These are phyloP conservation scores for Odontarrhena argentea DNA, from an alignment of 345 rosid species.

Conservation along the genomic window DNA sequence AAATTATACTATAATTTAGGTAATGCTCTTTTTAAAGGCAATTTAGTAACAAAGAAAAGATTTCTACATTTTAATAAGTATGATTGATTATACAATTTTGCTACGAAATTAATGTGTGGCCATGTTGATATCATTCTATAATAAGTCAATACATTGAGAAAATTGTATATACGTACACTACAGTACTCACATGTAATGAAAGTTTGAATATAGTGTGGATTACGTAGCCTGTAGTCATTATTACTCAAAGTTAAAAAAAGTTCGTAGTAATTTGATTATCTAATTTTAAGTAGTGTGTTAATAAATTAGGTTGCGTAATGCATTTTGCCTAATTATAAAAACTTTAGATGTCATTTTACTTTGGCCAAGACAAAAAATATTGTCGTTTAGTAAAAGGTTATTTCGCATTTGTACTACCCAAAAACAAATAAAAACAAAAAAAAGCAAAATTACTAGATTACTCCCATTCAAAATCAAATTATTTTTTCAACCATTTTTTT, in stretches of 20 bases:
- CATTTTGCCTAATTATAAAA: background rate
- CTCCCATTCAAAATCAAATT: too few species aligned
- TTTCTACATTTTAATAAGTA: background rate
- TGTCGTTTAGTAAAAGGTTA: background rate
- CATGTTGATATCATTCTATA: background rate
- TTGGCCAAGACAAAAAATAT: background rate
- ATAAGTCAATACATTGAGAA: background rate
- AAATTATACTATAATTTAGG: background rate
- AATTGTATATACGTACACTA: background rate
- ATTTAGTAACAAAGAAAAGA: background rate
- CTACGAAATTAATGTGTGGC: background rate
- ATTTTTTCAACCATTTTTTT: too few species aligned
- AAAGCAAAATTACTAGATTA: too few species aligned
- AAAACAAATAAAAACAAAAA: too few species aligned
- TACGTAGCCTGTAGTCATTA: background rate
- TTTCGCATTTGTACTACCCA: too few species aligned
- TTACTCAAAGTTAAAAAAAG: background rate
- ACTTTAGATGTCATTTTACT: background rate
- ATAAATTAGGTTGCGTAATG: constrained; percentile 17
- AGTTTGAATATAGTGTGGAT: constrained; percentile 9
- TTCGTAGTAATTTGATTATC: too few species aligned
- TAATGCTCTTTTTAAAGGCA: background rate
- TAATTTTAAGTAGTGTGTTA: background rate
- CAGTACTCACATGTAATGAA: background rate
- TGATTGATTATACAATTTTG: background rate